Percentiles rank a stretch among this genome's conserved stretches.
Evolutionary conservation across 176 grass and related monocot species (phyloP).

Genomic region (Tillandsia leiboldiana): DNA sequence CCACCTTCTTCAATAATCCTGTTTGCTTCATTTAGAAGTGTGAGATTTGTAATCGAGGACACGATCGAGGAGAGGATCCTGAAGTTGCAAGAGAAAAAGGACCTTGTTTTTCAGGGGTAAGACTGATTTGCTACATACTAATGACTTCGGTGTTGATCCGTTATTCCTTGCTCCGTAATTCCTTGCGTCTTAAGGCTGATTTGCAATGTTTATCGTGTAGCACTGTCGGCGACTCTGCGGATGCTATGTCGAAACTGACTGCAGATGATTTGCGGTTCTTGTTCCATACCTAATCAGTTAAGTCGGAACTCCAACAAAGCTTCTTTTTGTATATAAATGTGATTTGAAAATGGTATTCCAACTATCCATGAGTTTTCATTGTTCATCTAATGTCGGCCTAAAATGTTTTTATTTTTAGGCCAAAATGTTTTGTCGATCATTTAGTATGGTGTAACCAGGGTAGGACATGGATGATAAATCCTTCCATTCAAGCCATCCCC

Average conservation of each 20-base stretch:
- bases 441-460: too few relatives aligned
- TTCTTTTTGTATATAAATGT: too few relatives aligned
- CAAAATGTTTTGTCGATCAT: too few relatives aligned
- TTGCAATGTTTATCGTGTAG: conserved; percentile 21
- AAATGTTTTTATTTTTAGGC: too few relatives aligned
- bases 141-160: not conserved
- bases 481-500: too few relatives aligned
- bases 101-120: conserved; percentile 91
- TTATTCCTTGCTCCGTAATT: not conserved
- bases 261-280: conserved; percentile 67
- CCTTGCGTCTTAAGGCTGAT: conserved; percentile 5
- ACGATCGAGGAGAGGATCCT: conserved; percentile 77
- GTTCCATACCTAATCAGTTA: conserved; percentile 44
- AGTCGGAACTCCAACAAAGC: not conserved
- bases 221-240: conserved; percentile 53
- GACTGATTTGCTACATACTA: not conserved
- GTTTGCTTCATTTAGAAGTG: conserved; percentile 32
- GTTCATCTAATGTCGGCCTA: too few relatives aligned
- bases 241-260: conserved; percentile 76
- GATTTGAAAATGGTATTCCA: too few relatives aligned
- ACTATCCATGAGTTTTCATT: too few relatives aligned
- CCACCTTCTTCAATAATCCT: conserved; percentile 8
- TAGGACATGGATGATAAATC: too few relatives aligned
- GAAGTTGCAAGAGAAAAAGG: conserved; percentile 81
- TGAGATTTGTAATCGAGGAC: conserved; percentile 73